A percentile compares a stretch with the other conserved stretches of the same genome.
phyloP scores from a whole-genome alignment of 129 eudicot species.

The Erigeron canadensis region DNA sequence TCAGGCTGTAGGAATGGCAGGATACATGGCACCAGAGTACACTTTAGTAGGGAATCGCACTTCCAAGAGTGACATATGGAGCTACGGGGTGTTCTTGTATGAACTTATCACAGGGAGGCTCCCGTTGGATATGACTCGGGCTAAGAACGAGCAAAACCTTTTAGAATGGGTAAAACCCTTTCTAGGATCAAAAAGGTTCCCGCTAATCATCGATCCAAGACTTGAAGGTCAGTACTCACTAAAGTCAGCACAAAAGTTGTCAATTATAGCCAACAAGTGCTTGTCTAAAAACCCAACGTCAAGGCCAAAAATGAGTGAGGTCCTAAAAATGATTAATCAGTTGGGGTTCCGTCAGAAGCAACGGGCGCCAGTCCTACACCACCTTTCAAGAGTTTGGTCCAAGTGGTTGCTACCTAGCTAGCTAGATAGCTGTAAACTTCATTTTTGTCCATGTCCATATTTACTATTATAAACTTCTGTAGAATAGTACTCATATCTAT shows the following conservation, averaged over 20 bases:
- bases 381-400: background rate
- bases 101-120: background rate
- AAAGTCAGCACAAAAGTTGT: background rate
- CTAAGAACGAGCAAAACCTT: background rate
- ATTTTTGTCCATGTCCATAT: too few species aligned
- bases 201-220: background rate
- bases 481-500: too few species aligned
- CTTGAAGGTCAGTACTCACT: background rate
- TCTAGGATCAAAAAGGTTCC: background rate
- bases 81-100: background rate
- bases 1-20: background rate
- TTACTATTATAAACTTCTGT: too few species aligned
- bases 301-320: background rate
- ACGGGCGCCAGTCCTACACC: background rate
- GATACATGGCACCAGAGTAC: background rate
- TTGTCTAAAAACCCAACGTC: conserved; percentile 7
- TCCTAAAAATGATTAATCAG: background rate
- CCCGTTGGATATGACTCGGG: background rate
- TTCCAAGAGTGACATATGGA: background rate
- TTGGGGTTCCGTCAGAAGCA: background rate
- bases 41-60: background rate
- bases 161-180: background rate
- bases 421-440: too few species aligned
- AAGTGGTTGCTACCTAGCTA: background rate
- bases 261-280: background rate